These are phyloP conservation scores for Geopyxis carbonaria DNA, from an alignment of 495 filamentous ascomycete species.

Conservation along the genomic window DNA sequence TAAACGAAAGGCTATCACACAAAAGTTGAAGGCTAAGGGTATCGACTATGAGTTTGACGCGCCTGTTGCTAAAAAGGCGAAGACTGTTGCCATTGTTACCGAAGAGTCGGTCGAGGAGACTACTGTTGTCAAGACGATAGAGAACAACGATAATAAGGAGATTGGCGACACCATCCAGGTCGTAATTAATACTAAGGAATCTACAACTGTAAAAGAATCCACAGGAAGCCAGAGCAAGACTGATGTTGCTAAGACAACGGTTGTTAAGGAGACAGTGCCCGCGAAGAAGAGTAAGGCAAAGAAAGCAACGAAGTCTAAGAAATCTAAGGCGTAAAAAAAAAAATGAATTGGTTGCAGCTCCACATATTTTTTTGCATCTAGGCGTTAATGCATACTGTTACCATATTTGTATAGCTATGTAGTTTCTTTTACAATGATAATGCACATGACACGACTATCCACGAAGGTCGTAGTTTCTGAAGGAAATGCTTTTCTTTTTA, in stretches of 20 bases:
- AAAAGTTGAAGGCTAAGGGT: constrained; percentile 61
- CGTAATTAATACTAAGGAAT: constrained; percentile 10
- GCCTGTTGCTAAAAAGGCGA: constrained; percentile 51
- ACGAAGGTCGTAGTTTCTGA: no score
- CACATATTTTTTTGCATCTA: constrained; percentile 3
- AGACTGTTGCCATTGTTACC: constrained; percentile 33
- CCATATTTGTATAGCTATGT: no score
- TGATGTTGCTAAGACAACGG: constrained; percentile 3
- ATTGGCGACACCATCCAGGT: constrained; percentile 2
- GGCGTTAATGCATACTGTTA: no score
- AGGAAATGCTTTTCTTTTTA: no score
- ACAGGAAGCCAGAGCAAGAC: constrained; percentile 4
- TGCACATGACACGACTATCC: no score
- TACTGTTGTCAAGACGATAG: constrained; percentile 3
- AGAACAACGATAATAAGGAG: constrained; percentile 4
- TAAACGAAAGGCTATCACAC: constrained; percentile 44
- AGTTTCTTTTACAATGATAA: no score
- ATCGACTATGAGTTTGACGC: constrained; percentile 58
- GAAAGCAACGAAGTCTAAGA: constrained; percentile 14
- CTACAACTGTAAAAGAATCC: constrained; percentile 11
- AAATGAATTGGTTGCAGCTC: neutral
- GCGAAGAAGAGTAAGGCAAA: constrained; percentile 22
- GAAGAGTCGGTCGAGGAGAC: constrained; percentile 27
- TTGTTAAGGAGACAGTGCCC: constrained; percentile 9
- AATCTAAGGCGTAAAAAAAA: constrained; percentile 5